These are phyloP conservation scores for Starmerella khaoyaiensis DNA, from an alignment of 805 yeast species.

Conservation along the genomic window DNA sequence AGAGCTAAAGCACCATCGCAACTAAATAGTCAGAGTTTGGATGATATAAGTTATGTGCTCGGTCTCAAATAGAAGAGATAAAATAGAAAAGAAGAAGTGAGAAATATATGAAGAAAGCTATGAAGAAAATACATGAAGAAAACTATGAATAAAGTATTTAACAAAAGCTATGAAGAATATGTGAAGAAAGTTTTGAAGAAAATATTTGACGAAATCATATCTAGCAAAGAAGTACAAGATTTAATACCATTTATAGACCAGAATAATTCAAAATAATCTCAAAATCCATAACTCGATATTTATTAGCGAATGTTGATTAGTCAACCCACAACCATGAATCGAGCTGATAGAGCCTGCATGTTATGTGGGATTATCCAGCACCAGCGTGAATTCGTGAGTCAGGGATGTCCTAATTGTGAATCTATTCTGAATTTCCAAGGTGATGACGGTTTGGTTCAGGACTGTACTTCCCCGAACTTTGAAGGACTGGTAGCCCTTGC, in stretches of 20 bases:
- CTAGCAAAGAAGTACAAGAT: no score
- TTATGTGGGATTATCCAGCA: constrained; percentile 88
- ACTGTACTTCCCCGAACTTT: constrained; percentile 89
- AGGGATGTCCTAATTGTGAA: constrained; percentile 96
- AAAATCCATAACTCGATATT: no score
- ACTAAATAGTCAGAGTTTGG: constrained; percentile 58
- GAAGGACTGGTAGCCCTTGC: constrained; percentile 91
- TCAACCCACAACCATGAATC: constrained; percentile 7
- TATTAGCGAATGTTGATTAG: neutral
- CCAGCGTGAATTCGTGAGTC: constrained; percentile 55
- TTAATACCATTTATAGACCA: no score
- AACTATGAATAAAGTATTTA: no score
- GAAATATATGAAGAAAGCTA: no score
- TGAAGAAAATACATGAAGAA: no score
- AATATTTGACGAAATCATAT: no score
- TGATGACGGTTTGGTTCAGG: constrained; percentile 74
- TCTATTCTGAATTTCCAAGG: constrained; percentile 62
- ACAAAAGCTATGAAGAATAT: no score
- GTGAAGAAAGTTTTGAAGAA: no score
- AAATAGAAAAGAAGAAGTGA: no score
- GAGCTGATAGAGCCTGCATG: constrained; percentile 89
- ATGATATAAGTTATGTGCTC: constrained; percentile 58
- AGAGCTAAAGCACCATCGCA: constrained; percentile 72
- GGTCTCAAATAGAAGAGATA: neutral
- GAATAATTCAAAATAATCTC: no score